Percentiles rank a stretch among this genome's conserved stretches.
phyloP scores from a whole-genome alignment of 2,329 filamentous ascomycete species.

The Ophioceras dolichostomum region DNA sequence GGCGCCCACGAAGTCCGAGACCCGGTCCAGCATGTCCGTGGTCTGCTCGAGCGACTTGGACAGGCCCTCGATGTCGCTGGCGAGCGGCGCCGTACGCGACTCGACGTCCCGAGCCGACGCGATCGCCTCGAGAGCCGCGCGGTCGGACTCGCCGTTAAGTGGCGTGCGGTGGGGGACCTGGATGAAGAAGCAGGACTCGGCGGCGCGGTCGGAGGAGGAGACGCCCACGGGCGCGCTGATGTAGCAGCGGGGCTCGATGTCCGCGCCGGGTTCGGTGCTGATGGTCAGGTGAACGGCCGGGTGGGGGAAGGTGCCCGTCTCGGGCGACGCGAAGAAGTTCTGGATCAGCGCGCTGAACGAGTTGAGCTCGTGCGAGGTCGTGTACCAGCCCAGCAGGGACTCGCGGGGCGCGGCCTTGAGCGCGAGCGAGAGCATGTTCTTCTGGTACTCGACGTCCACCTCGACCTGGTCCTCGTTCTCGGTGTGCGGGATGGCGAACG shows the following conservation, averaged over 20 bases:
- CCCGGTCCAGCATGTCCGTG: conserved; percentile 78
- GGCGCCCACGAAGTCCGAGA: conserved; percentile 82
- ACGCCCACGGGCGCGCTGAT: conserved; percentile 93
- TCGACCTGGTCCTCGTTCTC: conserved; percentile 98
- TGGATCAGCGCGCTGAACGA: conserved; percentile 97
- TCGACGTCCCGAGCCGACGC: conserved; percentile 70
- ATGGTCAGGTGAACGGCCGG: conserved; percentile 97
- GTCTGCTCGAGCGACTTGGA: conserved; percentile 81
- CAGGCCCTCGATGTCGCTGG: conserved; percentile 81
- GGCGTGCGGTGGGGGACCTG: conserved; percentile 91
- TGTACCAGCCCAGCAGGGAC: conserved; percentile 95
- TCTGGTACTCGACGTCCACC: conserved; percentile 99
- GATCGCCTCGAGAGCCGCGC: conserved; percentile 64
- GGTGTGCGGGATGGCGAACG: conserved; percentile 96
- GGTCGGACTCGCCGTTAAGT: conserved; percentile 57
- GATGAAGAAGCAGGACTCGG: conserved; percentile 94
- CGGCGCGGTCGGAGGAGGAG: conserved; percentile 86
- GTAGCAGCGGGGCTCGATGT: conserved; percentile 85
- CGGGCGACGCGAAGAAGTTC: conserved; percentile 97
- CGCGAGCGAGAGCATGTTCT: conserved; percentile 94
- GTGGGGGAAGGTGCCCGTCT: conserved; percentile 93
- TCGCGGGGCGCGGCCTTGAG: conserved; percentile 91
- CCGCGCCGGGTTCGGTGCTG: conserved; percentile 74
- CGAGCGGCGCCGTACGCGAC: conserved; percentile 57
- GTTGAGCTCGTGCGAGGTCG: conserved; percentile 92